Base-by-base conservation (phyloP, 352 stramenopile species). In the Bremia lactucae region DNA sequence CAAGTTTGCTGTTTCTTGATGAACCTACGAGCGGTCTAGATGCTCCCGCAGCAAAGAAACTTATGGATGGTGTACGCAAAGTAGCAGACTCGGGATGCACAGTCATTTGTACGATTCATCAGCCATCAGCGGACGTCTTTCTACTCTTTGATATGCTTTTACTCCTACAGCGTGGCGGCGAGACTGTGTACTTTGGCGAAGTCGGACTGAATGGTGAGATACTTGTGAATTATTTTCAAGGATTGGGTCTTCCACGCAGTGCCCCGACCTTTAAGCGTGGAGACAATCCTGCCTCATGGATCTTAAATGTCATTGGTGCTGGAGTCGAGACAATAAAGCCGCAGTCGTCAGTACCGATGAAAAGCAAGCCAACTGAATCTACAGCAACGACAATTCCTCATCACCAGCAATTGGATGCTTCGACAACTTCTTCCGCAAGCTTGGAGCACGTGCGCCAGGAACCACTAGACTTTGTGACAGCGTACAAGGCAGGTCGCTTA, bases 231-330 rank as follows among this genome's bases (percentile, higher is more conserved):
- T 82, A 94, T 35, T 75, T 95, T 24, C 49, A 77, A 80, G 84
- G 41, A 45, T 62, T 41, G 41, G 36, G 24, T 28, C 16, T 63
- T 2, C 48, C 48, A n/a, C 42, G 41, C 26, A 42, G 36, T 36
- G 48, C 55, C 2, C 33, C 56, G 4, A 36, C 20, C 7, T 87
- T 94, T 39, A 65, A 68, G 13, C 49, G 46, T 39, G 73, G 72
- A 29, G 68, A 86, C 45, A 94, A 95, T 25, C 80, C 84, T 16
- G 78, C 82, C 7, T 87, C 84, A 4, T 95, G 81, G 82, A 92
- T 95, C 69, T 59, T 95, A 4, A 65, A 83, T 28, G 61, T 65
- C 6, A 75, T 81, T 40, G 64, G 64, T 29, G 67, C 73, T 35
- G 72, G 61, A 29, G 49, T 72, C n/a, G 55, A 60, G 48, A 64